Percentiles rank a stretch among this genome's conserved stretches.
These are phyloP conservation scores for Anastatica hierochuntica DNA, from an alignment of 345 rosid species.

Conservation along the genomic window DNA sequence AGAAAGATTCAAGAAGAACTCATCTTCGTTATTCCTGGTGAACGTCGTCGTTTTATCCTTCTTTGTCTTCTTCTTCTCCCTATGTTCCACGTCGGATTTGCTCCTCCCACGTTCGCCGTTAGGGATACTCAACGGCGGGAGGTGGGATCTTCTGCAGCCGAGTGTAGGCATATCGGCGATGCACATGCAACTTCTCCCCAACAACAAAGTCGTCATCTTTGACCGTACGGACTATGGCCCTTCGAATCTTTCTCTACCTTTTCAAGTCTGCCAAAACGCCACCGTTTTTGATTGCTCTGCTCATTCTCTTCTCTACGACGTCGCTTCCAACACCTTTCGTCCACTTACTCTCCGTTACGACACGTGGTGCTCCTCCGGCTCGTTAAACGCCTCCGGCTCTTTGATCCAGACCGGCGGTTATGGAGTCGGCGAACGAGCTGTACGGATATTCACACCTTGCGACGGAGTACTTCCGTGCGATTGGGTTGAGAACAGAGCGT, in stretches of 20 bases:
- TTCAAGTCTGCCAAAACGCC: conserved; percentile 33
- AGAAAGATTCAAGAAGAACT: conserved; percentile 24
- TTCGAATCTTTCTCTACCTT: conserved; percentile 60
- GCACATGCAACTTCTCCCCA: conserved; percentile 82
- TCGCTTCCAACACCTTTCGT: conserved; percentile 37
- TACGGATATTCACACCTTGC: conserved; percentile 53
- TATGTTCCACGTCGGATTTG: conserved; percentile 21
- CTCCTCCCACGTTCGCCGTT: conserved; percentile 25
- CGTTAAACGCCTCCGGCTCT: conserved; percentile 52
- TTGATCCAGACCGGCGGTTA: conserved; percentile 76
- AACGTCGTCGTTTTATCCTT: conserved; percentile 1
- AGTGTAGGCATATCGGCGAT: conserved; percentile 76
- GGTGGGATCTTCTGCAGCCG: conserved; percentile 54
- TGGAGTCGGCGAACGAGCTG: conserved; percentile 51
- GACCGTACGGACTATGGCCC: conserved; percentile 78
- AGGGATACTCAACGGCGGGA: conserved; percentile 22
- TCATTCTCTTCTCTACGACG: conserved; percentile 67
- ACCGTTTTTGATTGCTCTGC: conserved; percentile 66
- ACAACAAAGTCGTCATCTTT: conserved; percentile 62
- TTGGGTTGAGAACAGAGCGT: conserved; percentile 45
- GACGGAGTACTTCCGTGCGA: conserved; percentile 31
- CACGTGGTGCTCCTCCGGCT: conserved; percentile 89
- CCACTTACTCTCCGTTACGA: conserved; percentile 61
- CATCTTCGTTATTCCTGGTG: not conserved
- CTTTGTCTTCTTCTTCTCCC: conserved; percentile 18